Evolutionary conservation across 2,329 filamentous ascomycete species (phyloP), one percentile per base, ranked within the genome.

Genomic region (Fusarium pseudocircinatum): DNA sequence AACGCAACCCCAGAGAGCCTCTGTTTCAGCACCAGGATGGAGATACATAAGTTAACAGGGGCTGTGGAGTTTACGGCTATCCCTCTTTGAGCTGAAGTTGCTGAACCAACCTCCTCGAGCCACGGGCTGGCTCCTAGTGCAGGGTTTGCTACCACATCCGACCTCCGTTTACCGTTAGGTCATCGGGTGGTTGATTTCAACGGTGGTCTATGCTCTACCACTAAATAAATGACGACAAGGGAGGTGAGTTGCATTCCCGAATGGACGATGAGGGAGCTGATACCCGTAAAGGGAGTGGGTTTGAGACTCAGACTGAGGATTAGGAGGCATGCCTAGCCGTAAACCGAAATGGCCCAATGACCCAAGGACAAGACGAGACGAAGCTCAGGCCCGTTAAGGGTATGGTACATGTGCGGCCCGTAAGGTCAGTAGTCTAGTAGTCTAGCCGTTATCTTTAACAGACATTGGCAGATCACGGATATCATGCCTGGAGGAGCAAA

Each of bases 11-110:
- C 73, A 63, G 59, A 73, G 71, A 73, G 71, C 75, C 73, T 77
- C 73, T 74, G 74, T 77, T 77, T 77, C 75, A 77, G 74, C 65
- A 69, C 75, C 75, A 52, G 74, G 75, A 70, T 75, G 34, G 61
- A 60, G 61, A 37, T 37, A 37, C 36, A 63, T 66, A 68, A 34
- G 59, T 40, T 50, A 36, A 37, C 36, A 37, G 59, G 36, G 64
- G 59, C 62, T 60, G 71, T 60, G 59, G 47, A 67, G 43, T 69
- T 67, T 52, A n/a, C 52, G 20, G 42, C 75, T 77, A 77, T 74
- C 63, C 75, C 71, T 58, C 47, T 30, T 69, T 75, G 52, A 63
- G 65, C 46, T 67, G 36, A 37, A 18, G 36, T 37, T 37, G 36
- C 36, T 37, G 26, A 40, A 58, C 73, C 70, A 72, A 69, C 74